These are phyloP conservation scores for Viridothelium virens DNA, from an alignment of 495 filamentous ascomycete genomes.

Conservation along the genomic window DNA sequence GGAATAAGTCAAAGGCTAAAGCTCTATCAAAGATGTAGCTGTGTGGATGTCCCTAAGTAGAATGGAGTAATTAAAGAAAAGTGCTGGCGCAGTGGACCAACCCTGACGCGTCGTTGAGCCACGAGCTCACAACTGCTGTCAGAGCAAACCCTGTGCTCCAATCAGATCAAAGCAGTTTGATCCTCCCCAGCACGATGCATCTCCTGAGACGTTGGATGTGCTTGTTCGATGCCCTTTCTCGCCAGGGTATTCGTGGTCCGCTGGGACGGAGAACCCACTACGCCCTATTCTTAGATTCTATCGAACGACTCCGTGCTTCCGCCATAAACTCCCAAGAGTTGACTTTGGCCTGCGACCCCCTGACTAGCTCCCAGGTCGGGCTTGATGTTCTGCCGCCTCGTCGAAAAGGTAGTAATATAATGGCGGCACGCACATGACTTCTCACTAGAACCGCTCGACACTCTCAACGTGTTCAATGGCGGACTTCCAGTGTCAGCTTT, in stretches of 20 bases:
- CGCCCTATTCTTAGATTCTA: background rate
- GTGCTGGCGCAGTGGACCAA: background rate
- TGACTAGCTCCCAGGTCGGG: no score
- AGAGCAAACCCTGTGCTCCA: background rate
- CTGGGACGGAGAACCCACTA: background rate
- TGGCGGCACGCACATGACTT: no score
- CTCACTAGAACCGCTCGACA: background rate
- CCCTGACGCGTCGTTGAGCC: constrained; percentile 5
- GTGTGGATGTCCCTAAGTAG: no score
- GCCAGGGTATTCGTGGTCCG: background rate
- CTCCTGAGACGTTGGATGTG: constrained; percentile 3
- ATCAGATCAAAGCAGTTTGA: background rate
- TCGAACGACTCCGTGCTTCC: no score
- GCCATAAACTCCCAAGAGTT: no score
- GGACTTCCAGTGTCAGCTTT: background rate
- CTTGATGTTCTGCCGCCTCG: no score
- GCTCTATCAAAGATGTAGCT: constrained; percentile 3
- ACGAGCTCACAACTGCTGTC: constrained; percentile 6
- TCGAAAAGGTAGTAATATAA: no score
- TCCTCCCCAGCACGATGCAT: background rate
- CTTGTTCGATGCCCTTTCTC: background rate
- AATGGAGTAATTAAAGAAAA: background rate
- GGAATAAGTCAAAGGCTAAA: background rate
- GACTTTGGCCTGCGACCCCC: no score
- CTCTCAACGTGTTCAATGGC: background rate